Evolutionary conservation across 2,329 filamentous ascomycete genomes (phyloP).

Genomic region (Passalora sequoiae): DNA sequence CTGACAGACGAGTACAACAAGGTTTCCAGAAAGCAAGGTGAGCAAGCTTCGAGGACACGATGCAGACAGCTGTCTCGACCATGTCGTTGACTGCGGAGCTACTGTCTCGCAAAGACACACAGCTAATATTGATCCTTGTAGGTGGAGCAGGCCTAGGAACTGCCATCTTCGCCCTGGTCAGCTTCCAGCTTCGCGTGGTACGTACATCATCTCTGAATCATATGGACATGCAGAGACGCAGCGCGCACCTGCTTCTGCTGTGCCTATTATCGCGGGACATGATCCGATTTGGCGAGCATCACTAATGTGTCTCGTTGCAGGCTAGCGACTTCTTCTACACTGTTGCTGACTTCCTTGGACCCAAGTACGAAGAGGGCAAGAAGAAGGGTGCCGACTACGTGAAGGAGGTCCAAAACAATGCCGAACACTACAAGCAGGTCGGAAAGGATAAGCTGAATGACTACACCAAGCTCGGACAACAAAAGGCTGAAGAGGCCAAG

Average conservation of each 20-base stretch:
- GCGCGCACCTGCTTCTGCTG: no score
- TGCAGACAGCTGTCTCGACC: no score
- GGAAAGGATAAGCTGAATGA: constrained; percentile 27
- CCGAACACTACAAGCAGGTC: constrained; percentile 25
- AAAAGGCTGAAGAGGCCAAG: constrained; percentile 29
- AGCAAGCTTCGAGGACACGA: no score
- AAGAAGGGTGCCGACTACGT: constrained; percentile 31
- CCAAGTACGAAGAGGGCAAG: constrained; percentile 34
- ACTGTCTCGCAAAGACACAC: no score
- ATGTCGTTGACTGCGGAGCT: no score
- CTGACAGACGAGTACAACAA: constrained; percentile 35
- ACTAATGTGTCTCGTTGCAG: no score
- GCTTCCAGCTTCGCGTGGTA: constrained; percentile 33
- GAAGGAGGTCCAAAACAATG: constrained; percentile 24
- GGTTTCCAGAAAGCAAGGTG: constrained; percentile 30
- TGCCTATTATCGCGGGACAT: no score
- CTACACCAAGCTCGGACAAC: constrained; percentile 22
- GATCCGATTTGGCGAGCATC: no score
- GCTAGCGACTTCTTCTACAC: constrained; percentile 31
- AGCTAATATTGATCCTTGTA: no score
- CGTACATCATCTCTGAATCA: no score
- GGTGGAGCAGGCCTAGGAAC: no score
- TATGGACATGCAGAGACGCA: no score
- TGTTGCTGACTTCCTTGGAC: constrained; percentile 31
- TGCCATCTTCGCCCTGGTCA: constrained; percentile 32